Conservation (phyloP, 1,139 yeast genomes). For the Lodderomyces metapsilosis region DNA sequence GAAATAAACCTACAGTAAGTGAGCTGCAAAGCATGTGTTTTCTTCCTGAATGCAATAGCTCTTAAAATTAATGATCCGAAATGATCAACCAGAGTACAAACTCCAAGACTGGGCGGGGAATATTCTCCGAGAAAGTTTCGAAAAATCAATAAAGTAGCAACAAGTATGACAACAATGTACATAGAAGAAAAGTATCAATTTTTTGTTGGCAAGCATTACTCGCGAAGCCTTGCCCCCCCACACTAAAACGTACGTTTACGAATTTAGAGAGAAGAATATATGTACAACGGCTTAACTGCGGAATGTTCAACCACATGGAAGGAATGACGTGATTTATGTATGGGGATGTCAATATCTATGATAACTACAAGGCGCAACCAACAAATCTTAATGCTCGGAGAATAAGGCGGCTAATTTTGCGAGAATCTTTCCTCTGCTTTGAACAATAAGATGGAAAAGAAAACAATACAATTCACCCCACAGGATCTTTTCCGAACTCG, state of each 20-base stretch:
- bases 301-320: no score
- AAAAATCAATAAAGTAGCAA: neutral
- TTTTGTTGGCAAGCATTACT: neutral
- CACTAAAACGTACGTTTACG: neutral
- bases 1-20: no score
- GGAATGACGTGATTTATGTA: neutral
- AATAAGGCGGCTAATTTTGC: neutral
- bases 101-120: neutral
- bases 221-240: conserved; percentile 1
- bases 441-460: neutral
- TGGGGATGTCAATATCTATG: neutral
- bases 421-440: neutral
- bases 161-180: neutral
- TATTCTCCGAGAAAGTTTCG: neutral
- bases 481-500: neutral
- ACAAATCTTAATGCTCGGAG: neutral
- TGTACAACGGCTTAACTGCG: neutral
- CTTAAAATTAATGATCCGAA: neutral
- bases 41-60: no score
- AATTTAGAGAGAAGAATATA: neutral
- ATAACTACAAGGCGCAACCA: no score
- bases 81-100: neutral
- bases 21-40: no score
- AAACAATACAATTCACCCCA: neutral
- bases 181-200: neutral